phyloP scores from a whole-genome alignment of 345 rosid species.

The Streptanthus diversifolius region DNA sequence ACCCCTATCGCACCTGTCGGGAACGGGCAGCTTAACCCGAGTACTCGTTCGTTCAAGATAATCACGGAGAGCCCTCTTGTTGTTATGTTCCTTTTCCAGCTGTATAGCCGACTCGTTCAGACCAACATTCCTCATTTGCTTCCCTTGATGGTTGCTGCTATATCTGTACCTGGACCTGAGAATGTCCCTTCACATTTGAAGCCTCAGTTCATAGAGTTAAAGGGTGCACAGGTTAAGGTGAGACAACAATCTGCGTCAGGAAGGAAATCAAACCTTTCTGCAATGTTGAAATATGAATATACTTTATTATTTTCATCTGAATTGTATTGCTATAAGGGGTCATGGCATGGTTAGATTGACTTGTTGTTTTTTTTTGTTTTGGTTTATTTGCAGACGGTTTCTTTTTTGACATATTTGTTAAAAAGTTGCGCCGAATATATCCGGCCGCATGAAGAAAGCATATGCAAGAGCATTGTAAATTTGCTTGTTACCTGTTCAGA shows the following conservation, averaged over 20 bases:
- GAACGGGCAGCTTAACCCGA: constrained; percentile 83
- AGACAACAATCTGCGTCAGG: constrained; percentile 14
- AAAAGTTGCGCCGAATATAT: constrained; percentile 96
- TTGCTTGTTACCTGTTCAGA: constrained; percentile 98
- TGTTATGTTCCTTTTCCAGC: constrained; percentile 96
- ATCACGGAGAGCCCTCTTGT: constrained; percentile 98
- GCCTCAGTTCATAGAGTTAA: constrained; percentile 84
- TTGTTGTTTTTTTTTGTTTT: constrained; percentile 15
- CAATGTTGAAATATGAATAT: not conserved
- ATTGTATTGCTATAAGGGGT: not conserved
- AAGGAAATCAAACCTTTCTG: not conserved
- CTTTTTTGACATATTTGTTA: constrained; percentile 90
- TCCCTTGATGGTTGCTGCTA: constrained; percentile 97
- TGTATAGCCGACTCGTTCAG: constrained; percentile 89
- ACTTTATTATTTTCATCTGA: not conserved
- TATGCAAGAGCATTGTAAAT: constrained; percentile 95
- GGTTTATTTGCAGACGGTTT: constrained; percentile 73
- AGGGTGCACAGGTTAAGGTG: constrained; percentile 99
- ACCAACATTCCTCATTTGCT: constrained; percentile 89
- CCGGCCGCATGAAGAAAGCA: constrained; percentile 95
- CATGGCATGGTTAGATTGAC: constrained; percentile 13
- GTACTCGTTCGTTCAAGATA: constrained; percentile 90
- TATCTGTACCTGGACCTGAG: constrained; percentile 94
- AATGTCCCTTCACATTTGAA: constrained; percentile 83
- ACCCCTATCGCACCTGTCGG: constrained; percentile 46